Evolutionary conservation across 108 stramenopile species (phyloP), one percentile per base, ranked within the genome.

Genomic region (Thalassiosira profunda): DNA sequence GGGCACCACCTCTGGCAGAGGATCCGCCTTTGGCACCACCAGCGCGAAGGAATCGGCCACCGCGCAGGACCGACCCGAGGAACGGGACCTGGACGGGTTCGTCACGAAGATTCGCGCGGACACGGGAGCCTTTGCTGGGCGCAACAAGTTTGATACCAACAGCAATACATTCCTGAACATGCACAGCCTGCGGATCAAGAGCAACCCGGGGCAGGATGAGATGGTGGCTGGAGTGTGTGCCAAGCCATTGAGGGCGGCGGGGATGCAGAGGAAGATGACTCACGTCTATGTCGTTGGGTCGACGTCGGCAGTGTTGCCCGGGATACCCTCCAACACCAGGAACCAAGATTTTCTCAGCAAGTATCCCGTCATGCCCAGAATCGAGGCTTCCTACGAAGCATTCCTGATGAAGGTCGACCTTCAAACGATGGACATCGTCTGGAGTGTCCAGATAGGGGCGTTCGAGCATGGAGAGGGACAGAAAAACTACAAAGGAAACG

Each of bases 221-320:
- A 56, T 79, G 40, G 63, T 71, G 23, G 49, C 77, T 7, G 63
- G 77, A 33, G 12, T 79, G 57, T 79, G 77, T 43, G 33, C 58
- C 25, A 64, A 34, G 40, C 77, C 69, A 11, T 58, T 53, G 20
- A 41, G 57, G 14, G 37, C 47, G 12, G 34, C 54, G 46, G 70
- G 80, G 33, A 55, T 73, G 26, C 62, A 46, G 23, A 57, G 54
- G 48, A 55, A 57, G 25, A 40, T 64, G 33, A 36, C 44, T 10
- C 46, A 81, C 33, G 46, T 82, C 2, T 84, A 79, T 64, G 63
- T 84, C 17, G 84, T 84, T 1, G 84, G 84, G 24, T 79, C 71
- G 21, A 84, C 84, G 10, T 54, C 53, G 36, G 65, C 56, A 31
- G 29, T 66, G 42, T 53, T 79, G 35, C 63, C 69, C 3, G 63